Percentiles rank a stretch among this genome's conserved stretches.
phyloP scores from a whole-genome alignment of 2,329 filamentous ascomycete species.

The Exophiala aquamarina region DNA sequence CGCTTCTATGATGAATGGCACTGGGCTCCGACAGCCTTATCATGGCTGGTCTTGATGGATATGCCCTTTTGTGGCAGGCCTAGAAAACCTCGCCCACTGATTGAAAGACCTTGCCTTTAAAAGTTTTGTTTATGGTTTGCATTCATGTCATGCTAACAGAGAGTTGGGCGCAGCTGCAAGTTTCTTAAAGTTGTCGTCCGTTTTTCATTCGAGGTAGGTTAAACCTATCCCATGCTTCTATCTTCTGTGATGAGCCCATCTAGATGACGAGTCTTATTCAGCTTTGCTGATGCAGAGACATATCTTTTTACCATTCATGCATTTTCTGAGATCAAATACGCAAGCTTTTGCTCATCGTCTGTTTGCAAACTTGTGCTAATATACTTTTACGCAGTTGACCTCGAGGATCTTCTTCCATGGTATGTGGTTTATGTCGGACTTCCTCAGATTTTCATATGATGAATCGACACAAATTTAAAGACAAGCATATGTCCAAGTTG shows the following conservation, averaged over 20 bases:
- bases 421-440: too few relatives aligned
- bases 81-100: slow-evolving; percentile 99
- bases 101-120: slow-evolving; percentile 7
- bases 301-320: slow-evolving; percentile 61
- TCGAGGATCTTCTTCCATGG: too few relatives aligned
- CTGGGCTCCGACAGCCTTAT: slow-evolving; percentile 84
- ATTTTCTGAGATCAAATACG: slow-evolving; percentile 42
- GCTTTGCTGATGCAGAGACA: slow-evolving; percentile 61
- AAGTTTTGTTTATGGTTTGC: too few relatives aligned
- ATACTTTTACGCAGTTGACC: too few relatives aligned
- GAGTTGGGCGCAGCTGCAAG: neutral
- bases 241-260: slow-evolving; percentile 48
- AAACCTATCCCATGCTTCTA: slow-evolving; percentile 5
- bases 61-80: slow-evolving; percentile 93
- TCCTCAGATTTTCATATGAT: slow-evolving; percentile 59
- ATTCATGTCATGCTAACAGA: neutral
- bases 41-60: slow-evolving; percentile 70
- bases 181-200: too few relatives aligned
- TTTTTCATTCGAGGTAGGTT: too few relatives aligned
- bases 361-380: neutral
- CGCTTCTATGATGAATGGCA: slow-evolving; percentile 76
- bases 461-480: slow-evolving; percentile 76
- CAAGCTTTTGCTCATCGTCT: neutral
- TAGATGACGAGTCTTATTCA: slow-evolving; percentile 68
- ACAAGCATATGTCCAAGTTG: slow-evolving; percentile 98